Evolutionary conservation across 768 basidiomycete species (phyloP).

Genomic region (Tremella yokohamensis): DNA sequence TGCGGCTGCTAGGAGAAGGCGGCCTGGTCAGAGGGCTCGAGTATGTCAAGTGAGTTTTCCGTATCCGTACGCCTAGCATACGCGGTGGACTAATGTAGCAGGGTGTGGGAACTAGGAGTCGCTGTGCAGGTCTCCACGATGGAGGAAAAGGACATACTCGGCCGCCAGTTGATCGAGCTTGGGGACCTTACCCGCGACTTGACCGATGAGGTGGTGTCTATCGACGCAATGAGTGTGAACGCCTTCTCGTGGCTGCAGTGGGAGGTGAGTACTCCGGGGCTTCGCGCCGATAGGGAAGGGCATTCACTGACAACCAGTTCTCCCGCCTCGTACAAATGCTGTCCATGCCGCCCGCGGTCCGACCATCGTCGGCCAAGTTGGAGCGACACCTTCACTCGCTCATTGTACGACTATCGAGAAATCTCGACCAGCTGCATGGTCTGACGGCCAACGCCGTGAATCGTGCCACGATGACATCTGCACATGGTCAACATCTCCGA

Average conservation of each 20-base stretch:
- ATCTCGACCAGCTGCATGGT: slow-evolving; percentile 25
- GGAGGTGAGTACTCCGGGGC: slow-evolving; percentile 29
- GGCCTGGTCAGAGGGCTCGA: slow-evolving; percentile 29
- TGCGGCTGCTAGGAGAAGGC: slow-evolving; percentile 29
- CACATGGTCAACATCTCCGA: slow-evolving; percentile 17
- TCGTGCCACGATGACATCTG: slow-evolving; percentile 21
- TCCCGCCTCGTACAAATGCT: slow-evolving; percentile 26
- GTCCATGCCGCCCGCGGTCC: slow-evolving; percentile 8
- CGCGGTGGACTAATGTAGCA: slow-evolving; percentile 5
- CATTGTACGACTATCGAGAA: slow-evolving; percentile 24
- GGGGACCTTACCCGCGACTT: slow-evolving; percentile 40
- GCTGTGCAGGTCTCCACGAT: slow-evolving; percentile 32
- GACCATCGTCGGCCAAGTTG: slow-evolving; percentile 20
- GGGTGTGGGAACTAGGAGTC: slow-evolving; percentile 41
- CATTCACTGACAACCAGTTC: slow-evolving; percentile 21
- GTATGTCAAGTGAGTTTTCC: slow-evolving; percentile 33
- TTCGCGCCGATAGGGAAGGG: too few species aligned
- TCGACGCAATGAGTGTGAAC: slow-evolving; percentile 37
- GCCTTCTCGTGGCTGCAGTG: slow-evolving; percentile 43
- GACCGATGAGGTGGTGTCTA: slow-evolving; percentile 35
- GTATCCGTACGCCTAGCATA: background rate
- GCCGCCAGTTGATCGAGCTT: slow-evolving; percentile 37
- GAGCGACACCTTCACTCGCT: slow-evolving; percentile 24
- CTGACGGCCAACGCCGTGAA: slow-evolving; percentile 16
- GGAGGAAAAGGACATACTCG: slow-evolving; percentile 31